Base-by-base conservation (phyloP, 805 yeast species). In the Saccharomycopsis babjevae region DNA sequence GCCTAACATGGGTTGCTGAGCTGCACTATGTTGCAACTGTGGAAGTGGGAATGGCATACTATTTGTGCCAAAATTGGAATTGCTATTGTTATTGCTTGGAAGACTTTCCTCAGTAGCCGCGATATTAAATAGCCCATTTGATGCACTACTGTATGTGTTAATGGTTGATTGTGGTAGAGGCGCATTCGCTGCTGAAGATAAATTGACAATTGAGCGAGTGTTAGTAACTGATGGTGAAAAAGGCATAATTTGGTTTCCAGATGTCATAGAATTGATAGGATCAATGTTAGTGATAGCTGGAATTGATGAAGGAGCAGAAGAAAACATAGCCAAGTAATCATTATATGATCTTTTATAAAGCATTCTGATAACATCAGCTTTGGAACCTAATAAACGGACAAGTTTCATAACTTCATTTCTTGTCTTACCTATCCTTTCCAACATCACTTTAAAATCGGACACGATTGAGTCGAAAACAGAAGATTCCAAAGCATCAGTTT, bases 341-440 rank as follows among this genome's bases (percentile, higher is more conserved):
- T 91, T 97, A 68, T 87, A 92, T 73, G 97, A 91, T 68, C 98
- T 80, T 72, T 93, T 93, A 43, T 97, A 94, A 76, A 93, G 90
- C 96, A 91, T 92, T 67, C 88, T 88, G 68, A 93, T 89, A 59
- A 93, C 98, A 72, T 93, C 98, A 0, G 97, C 97, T 71, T 93
- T 93, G 65, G 97, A 97, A 50, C 93, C 84, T 57, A 93, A 77
- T 65, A 93, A 76, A 68, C 98, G 81, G 88, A 92, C 85, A 69
- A 93, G 74, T 0, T 96, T 86, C 97, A 93, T 93, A 39, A 92
- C 96, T 69, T 87, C 88, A 65, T 93, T 81, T 72, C 98, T 82
- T 11, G 96, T 83, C 70, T 89, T 92, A 62, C 97, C 97, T 66
- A 93, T 90, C 65, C 86, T 80, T 66, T 83, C 80, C 67, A 93